Evolutionary conservation across 768 basidiomycete genomes (phyloP).

Genomic region (Melanogaster broomeanus): DNA sequence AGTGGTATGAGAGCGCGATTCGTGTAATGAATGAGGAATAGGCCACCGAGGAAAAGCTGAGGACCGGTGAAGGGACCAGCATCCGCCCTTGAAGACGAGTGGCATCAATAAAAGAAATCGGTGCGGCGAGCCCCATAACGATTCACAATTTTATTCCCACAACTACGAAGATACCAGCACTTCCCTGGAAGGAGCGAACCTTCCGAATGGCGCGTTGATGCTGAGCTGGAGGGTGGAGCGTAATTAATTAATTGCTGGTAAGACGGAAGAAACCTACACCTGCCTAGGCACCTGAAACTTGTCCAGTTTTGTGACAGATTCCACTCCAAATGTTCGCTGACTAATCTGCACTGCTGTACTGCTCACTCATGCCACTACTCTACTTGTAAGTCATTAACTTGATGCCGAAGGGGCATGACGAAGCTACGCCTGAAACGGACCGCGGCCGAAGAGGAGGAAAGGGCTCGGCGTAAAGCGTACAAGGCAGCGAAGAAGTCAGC

Average conservation of each 20-base stretch:
- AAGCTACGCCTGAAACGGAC: slow-evolving; percentile 67
- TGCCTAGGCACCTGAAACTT: slow-evolving; percentile 34
- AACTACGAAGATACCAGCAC: slow-evolving; percentile 49
- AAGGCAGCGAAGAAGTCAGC: slow-evolving; percentile 55
- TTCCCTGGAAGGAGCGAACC: slow-evolving; percentile 58
- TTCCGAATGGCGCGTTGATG: slow-evolving; percentile 79
- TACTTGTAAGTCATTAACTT: background rate
- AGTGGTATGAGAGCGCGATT: slow-evolving; percentile 84
- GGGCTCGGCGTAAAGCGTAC: slow-evolving; percentile 39
- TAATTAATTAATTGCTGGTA: slow-evolving; percentile 34
- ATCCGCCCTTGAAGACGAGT: slow-evolving; percentile 35
- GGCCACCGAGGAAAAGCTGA: slow-evolving; percentile 50
- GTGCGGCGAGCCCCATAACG: slow-evolving; percentile 71
- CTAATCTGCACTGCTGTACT: slow-evolving; percentile 7
- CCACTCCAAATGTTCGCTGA: slow-evolving; percentile 11
- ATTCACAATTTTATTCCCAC: slow-evolving; percentile 75
- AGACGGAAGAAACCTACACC: slow-evolving; percentile 48
- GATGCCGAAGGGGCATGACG: slow-evolving; percentile 26
- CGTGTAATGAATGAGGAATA: slow-evolving; percentile 76
- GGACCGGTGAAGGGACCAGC: slow-evolving; percentile 37
- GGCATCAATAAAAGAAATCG: slow-evolving; percentile 52
- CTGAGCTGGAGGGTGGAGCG: slow-evolving; percentile 43
- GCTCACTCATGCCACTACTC: background rate
- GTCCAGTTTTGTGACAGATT: background rate
- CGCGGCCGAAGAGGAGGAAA: slow-evolving; percentile 55